Percentiles rank a stretch among this genome's conserved stretches.
These are phyloP conservation scores for Akanthomyces uredinophilus DNA, from an alignment of 2,329 filamentous ascomycete species.

Conservation along the genomic window DNA sequence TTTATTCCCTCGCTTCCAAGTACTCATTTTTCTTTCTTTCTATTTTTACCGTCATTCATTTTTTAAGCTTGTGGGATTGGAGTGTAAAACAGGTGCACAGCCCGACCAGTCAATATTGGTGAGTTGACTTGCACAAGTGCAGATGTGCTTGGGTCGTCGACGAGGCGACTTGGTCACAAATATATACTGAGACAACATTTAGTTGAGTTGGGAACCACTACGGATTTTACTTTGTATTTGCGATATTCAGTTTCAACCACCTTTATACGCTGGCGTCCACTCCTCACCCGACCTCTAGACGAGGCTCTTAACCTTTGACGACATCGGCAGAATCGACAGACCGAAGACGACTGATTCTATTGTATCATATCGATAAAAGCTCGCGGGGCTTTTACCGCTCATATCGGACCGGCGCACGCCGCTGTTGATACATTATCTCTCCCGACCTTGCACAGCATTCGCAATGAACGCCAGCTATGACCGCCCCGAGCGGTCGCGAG, in stretches of 20 bases:
- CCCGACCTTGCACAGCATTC: neutral
- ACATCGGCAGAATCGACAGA: neutral
- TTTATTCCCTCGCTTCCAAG: neutral
- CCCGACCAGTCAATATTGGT: too few species aligned
- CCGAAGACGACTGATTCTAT: neutral
- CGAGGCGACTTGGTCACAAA: neutral
- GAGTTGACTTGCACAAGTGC: too few species aligned
- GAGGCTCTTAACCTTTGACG: neutral
- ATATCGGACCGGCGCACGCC: neutral
- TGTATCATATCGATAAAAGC: neutral
- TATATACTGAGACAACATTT: neutral
- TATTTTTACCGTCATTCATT: neutral
- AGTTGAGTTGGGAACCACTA: neutral
- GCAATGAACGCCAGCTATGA: slow-evolving; percentile 8
- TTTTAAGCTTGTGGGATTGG: neutral
- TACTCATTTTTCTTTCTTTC: neutral
- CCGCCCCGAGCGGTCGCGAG: slow-evolving; percentile 68
- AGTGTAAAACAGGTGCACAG: neutral
- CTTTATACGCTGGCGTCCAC: slow-evolving; percentile 1
- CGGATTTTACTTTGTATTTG: neutral
- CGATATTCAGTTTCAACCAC: neutral
- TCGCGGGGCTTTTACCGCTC: neutral
- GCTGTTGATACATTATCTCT: neutral
- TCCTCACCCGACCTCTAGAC: neutral
- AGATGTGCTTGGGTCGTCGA: neutral